Conservation (phyloP, 331 rosid species). For the Pyracantha coccinea region DNA sequence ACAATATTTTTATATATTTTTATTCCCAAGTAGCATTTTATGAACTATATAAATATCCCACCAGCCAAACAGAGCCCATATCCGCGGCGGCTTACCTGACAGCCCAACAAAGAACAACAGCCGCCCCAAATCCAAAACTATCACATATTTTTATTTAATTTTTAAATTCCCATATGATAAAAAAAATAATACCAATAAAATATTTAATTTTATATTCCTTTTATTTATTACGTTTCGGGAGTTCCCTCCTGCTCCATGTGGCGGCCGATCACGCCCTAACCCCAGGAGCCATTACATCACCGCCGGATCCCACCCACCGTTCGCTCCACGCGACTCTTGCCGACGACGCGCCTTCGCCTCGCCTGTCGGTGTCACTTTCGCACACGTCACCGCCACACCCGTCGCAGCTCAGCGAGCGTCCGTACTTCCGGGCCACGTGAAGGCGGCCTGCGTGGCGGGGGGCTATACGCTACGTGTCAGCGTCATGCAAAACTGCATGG, state of each 20-base stretch:
- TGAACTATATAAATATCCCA: neutral
- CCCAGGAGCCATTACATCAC: neutral
- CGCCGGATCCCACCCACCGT: neutral
- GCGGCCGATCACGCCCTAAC: neutral
- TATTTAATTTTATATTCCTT: neutral
- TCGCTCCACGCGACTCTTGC: neutral
- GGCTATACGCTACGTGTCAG: neutral
- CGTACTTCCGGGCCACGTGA: conserved; percentile 10
- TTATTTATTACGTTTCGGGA: neutral
- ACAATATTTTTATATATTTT: too few relatives aligned
- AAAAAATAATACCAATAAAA: too few relatives aligned
- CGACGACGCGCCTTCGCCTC: neutral
- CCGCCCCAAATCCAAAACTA: neutral
- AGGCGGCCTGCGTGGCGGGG: neutral
- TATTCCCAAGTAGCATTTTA: too few relatives aligned
- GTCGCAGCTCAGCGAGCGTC: neutral
- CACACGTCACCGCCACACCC: conserved; percentile 27
- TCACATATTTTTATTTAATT: neutral
- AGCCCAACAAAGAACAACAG: neutral
- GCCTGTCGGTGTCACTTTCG: neutral
- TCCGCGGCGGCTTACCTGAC: neutral
- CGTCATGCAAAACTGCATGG: conserved; percentile 9
- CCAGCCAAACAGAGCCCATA: neutral
- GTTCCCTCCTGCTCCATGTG: neutral
- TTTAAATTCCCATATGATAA: neutral